Evolutionary conservation across 78 protist genomes (phyloP).

Genomic region (Bigelowiella natans): DNA sequence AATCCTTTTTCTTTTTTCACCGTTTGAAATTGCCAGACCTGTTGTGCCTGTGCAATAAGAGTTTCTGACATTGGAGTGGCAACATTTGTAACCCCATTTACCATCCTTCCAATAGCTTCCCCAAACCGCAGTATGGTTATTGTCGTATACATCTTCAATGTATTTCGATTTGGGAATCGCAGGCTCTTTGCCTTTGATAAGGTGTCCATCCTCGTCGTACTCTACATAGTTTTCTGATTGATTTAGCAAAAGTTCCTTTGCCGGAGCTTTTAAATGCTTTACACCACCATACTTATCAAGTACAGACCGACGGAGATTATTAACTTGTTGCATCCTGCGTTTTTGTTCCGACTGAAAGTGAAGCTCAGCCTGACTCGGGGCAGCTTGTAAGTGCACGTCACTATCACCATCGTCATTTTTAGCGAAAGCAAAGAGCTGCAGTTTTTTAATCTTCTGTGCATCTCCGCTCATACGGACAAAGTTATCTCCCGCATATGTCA

Average conservation of each 20-base stretch:
- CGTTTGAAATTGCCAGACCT: slow-evolving; percentile 24
- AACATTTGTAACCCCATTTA: neutral
- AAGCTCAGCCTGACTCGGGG: slow-evolving; percentile 54
- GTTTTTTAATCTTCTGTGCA: neutral
- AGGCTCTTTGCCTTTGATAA: slow-evolving; percentile 55
- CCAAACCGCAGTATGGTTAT: slow-evolving; percentile 61
- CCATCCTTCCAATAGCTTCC: neutral
- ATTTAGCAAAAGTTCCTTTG: slow-evolving; percentile 45
- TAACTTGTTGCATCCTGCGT: neutral
- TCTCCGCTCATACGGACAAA: slow-evolving; percentile 58
- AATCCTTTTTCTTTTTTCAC: neutral
- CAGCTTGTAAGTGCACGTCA: slow-evolving; percentile 68
- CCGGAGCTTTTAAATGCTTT: slow-evolving; percentile 46
- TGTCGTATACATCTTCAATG: slow-evolving; percentile 68
- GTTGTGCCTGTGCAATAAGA: slow-evolving; percentile 78
- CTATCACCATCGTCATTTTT: slow-evolving; percentile 50
- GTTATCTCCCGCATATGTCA: slow-evolving; percentile 66
- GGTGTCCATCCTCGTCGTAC: slow-evolving; percentile 60
- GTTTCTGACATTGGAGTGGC: slow-evolving; percentile 38
- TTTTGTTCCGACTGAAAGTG: neutral
- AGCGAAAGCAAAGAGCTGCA: slow-evolving; percentile 20
- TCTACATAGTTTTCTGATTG: slow-evolving; percentile 83
- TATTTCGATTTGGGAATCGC: slow-evolving; percentile 43
- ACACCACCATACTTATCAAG: slow-evolving; percentile 78
- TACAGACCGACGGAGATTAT: neutral